Conservation (phyloP, 2,329 filamentous ascomycete species). For the Zasmidium citrigriseum region DNA sequence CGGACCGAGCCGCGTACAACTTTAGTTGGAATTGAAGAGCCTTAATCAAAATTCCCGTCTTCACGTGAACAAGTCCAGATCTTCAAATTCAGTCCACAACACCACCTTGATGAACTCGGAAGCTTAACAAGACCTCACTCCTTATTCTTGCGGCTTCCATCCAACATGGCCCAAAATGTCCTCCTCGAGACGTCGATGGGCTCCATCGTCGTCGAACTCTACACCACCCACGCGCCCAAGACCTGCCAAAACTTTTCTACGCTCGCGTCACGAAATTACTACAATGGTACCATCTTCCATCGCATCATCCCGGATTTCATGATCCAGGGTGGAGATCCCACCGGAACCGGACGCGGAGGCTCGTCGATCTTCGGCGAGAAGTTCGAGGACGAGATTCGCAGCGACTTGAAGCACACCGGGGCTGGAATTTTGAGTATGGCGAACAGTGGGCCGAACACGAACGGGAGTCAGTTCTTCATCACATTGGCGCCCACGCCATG, state of each 20-base stretch:
- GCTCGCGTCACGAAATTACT: conserved; percentile 81
- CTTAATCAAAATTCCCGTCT: too few relatives aligned
- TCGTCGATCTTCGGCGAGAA: conserved; percentile 87
- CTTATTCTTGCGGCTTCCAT: not conserved
- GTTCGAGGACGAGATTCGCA: conserved; percentile 87
- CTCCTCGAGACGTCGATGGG: conserved; percentile 86
- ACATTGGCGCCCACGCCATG: conserved; percentile 92
- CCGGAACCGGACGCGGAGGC: conserved; percentile 88
- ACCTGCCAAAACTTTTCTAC: conserved; percentile 67
- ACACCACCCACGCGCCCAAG: conserved; percentile 80
- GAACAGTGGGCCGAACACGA: conserved; percentile 89
- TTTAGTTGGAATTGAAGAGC: too few relatives aligned
- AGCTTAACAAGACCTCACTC: not conserved
- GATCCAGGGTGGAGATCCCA: conserved; percentile 84
- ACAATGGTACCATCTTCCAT: conserved; percentile 82
- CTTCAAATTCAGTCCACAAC: too few relatives aligned
- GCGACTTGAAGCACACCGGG: conserved; percentile 82
- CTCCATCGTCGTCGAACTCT: conserved; percentile 83
- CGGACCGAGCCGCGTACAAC: too few relatives aligned
- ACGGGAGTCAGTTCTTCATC: conserved; percentile 94
- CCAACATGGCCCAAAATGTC: conserved; percentile 72
- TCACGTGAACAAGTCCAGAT: too few relatives aligned
- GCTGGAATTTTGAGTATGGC: conserved; percentile 95
- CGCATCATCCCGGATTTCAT: conserved; percentile 96
- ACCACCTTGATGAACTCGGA: not conserved